Conservation (phyloP, 169 alveolate species). For the Eimeria brunetti region DNA sequence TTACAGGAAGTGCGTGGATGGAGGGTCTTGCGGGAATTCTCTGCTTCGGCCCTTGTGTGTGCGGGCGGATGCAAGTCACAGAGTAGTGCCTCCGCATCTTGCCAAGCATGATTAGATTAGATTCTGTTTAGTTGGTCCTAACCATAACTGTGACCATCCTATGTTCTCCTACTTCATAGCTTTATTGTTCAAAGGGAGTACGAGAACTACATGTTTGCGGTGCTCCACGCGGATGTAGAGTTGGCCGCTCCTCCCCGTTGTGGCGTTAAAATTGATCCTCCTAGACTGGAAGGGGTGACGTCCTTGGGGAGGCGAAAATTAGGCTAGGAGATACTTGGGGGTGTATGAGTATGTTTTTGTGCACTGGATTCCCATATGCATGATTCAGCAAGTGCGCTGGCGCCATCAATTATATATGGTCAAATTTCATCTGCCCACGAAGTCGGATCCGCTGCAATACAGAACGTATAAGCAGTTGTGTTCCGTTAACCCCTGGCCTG, state of each 20-base stretch:
- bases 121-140: too few relatives aligned
- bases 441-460: too few relatives aligned
- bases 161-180: background rate
- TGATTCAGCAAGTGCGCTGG: too few relatives aligned
- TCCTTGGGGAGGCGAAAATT: too few relatives aligned
- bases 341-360: too few relatives aligned
- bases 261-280: background rate
- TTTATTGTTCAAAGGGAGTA: background rate
- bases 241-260: background rate
- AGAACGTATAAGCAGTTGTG: too few relatives aligned
- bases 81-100: background rate
- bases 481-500: too few relatives aligned
- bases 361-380: too few relatives aligned
- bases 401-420: too few relatives aligned
- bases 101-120: background rate
- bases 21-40: background rate
- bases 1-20: background rate
- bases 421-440: too few relatives aligned
- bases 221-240: background rate
- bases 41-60: background rate
- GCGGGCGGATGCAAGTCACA: background rate
- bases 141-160: background rate
- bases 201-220: background rate
- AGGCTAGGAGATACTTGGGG: too few relatives aligned
- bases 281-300: background rate